Evolutionary conservation across 371 early-diverging fungal species (phyloP).

Genomic region (Fennellomyces sp.): DNA sequence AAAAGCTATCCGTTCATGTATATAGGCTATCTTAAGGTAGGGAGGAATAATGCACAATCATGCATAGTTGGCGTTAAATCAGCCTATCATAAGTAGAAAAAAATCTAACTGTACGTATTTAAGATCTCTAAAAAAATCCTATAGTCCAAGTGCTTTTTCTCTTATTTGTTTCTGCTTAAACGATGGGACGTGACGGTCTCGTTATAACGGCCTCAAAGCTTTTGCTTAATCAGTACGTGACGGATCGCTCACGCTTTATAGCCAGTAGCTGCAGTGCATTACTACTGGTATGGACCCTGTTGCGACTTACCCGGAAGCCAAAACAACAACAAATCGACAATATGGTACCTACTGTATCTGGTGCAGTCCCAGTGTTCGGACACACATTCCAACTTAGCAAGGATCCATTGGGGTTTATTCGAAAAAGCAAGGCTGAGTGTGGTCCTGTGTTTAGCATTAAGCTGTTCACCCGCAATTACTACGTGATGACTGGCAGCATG

Average conservation of each 20-base stretch:
- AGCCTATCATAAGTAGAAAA: no score
- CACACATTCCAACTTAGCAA: slow-evolving; percentile 1
- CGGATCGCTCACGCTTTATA: background rate
- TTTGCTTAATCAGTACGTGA: background rate
- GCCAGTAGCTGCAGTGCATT: background rate
- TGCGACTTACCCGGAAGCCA: background rate
- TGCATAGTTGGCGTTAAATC: no score
- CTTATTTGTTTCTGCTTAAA: no score
- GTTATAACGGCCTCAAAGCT: background rate
- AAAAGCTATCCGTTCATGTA: no score
- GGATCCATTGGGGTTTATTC: slow-evolving; percentile 2
- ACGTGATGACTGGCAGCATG: slow-evolving; percentile 14
- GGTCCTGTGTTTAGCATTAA: slow-evolving; percentile 11
- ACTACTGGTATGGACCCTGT: background rate
- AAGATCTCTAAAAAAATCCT: no score
- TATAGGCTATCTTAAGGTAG: no score
- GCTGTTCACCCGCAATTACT: background rate
- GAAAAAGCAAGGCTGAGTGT: slow-evolving; percentile 4
- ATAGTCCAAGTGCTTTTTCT: no score
- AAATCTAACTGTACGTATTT: no score
- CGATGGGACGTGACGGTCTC: background rate
- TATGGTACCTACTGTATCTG: slow-evolving; percentile 4
- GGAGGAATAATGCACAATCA: no score
- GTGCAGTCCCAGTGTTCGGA: slow-evolving; percentile 11
- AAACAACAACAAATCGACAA: background rate